phyloP scores from a whole-genome alignment of 495 filamentous ascomycete genomes.

The Platismatia glauca region DNA sequence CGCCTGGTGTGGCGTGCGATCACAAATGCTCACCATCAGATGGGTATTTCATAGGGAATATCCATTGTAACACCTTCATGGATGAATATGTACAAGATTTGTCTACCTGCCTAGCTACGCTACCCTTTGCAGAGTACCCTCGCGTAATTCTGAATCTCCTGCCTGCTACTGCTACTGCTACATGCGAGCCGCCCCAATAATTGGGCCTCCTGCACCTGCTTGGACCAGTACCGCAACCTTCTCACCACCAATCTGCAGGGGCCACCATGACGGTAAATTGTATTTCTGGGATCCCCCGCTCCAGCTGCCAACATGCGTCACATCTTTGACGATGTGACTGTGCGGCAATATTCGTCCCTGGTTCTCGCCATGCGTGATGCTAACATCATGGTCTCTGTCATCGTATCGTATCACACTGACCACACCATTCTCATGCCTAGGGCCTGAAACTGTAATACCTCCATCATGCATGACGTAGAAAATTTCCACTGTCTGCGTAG shows the following conservation, averaged over 20 bases:
- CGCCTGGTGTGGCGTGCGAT: no score
- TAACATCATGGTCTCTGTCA: conserved; percentile 1
- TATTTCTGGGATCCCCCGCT: background rate
- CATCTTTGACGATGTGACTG: background rate
- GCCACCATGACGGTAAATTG: no score
- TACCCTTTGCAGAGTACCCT: background rate
- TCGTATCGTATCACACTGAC: conserved; percentile 3
- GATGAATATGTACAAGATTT: no score
- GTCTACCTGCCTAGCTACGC: background rate
- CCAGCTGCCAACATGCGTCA: conserved; percentile 6
- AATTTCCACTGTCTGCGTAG: background rate
- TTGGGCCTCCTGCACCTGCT: conserved; percentile 6
- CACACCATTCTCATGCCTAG: background rate
- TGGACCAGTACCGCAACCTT: conserved; percentile 12
- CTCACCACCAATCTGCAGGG: background rate
- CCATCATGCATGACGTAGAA: background rate
- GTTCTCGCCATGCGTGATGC: conserved; percentile 10
- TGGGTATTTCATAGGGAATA: no score
- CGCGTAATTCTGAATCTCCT: background rate
- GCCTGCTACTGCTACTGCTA: no score
- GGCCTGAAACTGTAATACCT: background rate
- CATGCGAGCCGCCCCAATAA: conserved; percentile 9
- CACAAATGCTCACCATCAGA: background rate
- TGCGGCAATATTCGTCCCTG: conserved; percentile 1
- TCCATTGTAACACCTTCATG: no score